Base-by-base conservation (phyloP, 345 rosid genomes). In the Lepidium aucheri region DNA sequence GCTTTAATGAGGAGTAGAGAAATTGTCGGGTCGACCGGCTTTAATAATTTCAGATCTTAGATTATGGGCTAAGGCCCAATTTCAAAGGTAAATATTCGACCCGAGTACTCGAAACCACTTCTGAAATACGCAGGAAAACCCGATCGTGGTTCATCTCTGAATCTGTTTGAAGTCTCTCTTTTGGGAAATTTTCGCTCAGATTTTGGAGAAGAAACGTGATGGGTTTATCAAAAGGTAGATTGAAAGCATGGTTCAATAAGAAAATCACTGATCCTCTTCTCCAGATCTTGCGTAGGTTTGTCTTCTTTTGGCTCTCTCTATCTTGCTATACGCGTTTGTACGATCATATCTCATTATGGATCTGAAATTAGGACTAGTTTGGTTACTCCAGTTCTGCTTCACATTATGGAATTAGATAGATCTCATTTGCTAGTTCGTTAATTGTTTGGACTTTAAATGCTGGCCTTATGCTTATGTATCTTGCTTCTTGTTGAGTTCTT, bases 211-310 rank as follows among this genome's bases (percentile, higher is more conserved):
- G 45, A 56, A 59, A 60, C 38, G 42, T 53, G 44, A 83, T 82
- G 88, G 84, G 71, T 63, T 55, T 60, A 8, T 69, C 74, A 8
- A 74, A 56, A 38, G 76, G 77, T 35, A 78, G 82, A 47, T 39
- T 82, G 32, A 39, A 49, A 42, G 28, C 68, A 54, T 88, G 99
- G 96, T 63, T 88, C 57, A 68, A 77, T 57, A 66, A 74, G 61
- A 90, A 80, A 76, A 74, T 93, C 63, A 69, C 79, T 7, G 96
- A 93, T 67, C 99, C 99, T 68, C 82, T 93, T 54, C 70, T 86
- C 66, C 89, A 78, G 68, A 88, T 90, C 84, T 84, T 93, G 67
- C 80, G 86, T 69, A 84, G 86, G 98, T 89, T 46, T 54, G 72
- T 74, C 45, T 47, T 49, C 51, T 44, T 11, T 26, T 12, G 11